Evolutionary conservation across 1,284 basidiomycete species (phyloP), one percentile per base, ranked within the genome.

Genomic region (Lentinula novae-zelandiae): DNA sequence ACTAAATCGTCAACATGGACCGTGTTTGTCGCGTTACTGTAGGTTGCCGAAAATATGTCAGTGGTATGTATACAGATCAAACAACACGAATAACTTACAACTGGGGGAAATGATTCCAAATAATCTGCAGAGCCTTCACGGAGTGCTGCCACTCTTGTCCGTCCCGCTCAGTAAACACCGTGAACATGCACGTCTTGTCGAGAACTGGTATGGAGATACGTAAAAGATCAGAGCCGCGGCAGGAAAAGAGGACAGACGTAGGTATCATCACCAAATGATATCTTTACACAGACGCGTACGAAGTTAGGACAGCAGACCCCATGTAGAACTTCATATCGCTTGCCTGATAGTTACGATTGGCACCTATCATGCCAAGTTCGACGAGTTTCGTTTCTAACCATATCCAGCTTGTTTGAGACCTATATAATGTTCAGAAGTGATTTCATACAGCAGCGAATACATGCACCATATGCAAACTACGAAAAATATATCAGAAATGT

Each of bases 351-450:
- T 82, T 83, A 56, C 78, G 77, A 51, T 82, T 82, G 0, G 81
- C 78, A 20, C 92, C 92, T 17, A 96, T 76, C 86, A 96, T 92
- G 27, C 85, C 91, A 27, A 96, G 81, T 72, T 96, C 94, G 15
- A 92, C 85, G 4, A 97, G 80, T 74, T 96, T 97, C 36, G 87
- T 86, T 73, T 97, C 95, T 33, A 96, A 79, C 93, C 93, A 96
- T 54, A 93, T 80, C 93, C 93, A 95, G 64, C 85, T 88, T 0
- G 93, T 96, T 73, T 91, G 87, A 3, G 87, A 92, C 92, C 87
- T 87, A 53, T 12, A 34, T 60, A 34, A 27, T 20, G 20, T 34
- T 55, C 17, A 42, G 6, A n/a, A 42, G 40, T 42, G 15, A n/a
- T n/a, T 42, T 15, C 40, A 12, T n/a, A 3, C 40, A 39, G 53